Percentiles rank a stretch among this genome's conserved stretches.
phyloP scores from a whole-genome alignment of 2,329 filamentous ascomycete genomes.

The Juglanconis juglandina region DNA sequence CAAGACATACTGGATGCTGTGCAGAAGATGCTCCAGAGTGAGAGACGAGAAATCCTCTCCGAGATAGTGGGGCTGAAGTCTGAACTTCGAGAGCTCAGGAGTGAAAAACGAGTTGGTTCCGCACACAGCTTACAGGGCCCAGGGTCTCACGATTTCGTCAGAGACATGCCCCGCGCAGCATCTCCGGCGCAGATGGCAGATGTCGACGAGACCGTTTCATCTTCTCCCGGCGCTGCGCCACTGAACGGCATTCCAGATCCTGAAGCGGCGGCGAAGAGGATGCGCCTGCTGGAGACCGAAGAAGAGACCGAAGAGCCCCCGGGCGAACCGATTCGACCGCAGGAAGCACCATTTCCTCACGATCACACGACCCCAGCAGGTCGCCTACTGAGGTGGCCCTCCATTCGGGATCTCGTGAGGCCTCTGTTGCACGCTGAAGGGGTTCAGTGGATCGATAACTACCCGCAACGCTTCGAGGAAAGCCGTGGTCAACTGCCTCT shows the following conservation, averaged over 20 bases:
- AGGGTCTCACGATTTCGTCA: neutral
- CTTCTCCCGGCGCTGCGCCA: conserved; percentile 8
- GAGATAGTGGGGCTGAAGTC: conserved; percentile 32
- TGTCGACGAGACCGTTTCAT: conserved; percentile 2
- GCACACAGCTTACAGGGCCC: conserved; percentile 4
- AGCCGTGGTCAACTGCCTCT: conserved; percentile 69
- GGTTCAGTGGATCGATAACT: conserved; percentile 60
- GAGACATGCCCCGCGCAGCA: conserved; percentile 1
- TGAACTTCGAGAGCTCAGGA: conserved; percentile 19
- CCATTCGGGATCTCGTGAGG: conserved; percentile 62
- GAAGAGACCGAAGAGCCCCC: conserved; percentile 27
- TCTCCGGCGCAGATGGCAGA: conserved; percentile 8
- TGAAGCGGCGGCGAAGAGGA: conserved; percentile 25
- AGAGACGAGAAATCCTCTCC: conserved; percentile 23
- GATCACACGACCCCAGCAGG: conserved; percentile 92
- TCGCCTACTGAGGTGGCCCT: conserved; percentile 69
- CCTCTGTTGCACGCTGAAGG: conserved; percentile 45
- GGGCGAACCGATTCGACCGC: conserved; percentile 43
- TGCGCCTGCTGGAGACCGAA: conserved; percentile 30
- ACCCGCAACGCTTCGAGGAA: conserved; percentile 74
- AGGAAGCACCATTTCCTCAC: conserved; percentile 69
- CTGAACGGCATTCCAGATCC: conserved; percentile 12
- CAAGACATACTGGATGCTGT: conserved; percentile 59
- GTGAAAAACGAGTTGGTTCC: conserved; percentile 1
- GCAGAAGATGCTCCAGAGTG: conserved; percentile 31